Evolutionary conservation across 1,284 basidiomycete species (phyloP).

Genomic region (Ceratobasidium sp.): DNA sequence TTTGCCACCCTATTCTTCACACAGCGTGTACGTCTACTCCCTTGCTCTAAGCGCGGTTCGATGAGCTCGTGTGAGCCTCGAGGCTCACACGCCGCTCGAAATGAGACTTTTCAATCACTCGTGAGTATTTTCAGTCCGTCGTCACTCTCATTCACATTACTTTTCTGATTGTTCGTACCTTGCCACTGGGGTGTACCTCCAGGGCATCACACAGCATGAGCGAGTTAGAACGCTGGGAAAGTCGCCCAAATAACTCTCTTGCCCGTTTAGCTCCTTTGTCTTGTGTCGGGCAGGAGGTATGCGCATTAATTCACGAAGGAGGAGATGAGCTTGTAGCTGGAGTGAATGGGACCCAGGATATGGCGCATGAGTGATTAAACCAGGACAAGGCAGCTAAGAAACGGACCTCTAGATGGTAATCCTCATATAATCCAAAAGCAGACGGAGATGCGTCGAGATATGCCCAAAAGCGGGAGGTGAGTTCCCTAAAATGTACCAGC

Average conservation of each 20-base stretch:
- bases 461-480: conserved; percentile 23
- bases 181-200: neutral
- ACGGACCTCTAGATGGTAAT: neutral
- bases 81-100: neutral
- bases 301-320: conserved; percentile 1
- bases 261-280: conserved; percentile 1
- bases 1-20: neutral
- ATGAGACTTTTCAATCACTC: neutral
- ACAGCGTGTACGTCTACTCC: neutral
- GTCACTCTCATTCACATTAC: conserved; percentile 9
- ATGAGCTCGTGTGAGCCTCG: neutral
- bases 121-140: neutral
- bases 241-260: no score
- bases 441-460: neutral
- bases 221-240: neutral
- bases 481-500: neutral
- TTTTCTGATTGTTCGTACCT: neutral
- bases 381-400: neutral
- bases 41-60: neutral
- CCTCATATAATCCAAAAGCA: conserved; percentile 13
- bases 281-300: neutral
- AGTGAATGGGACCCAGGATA: neutral
- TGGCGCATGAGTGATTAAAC: neutral
- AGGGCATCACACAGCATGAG: neutral
- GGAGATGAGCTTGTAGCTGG: neutral